Percentiles rank a stretch among this genome's conserved stretches.
These are phyloP conservation scores for Candida coquimbonensis DNA, from an alignment of 805 yeast genomes.

Conservation along the genomic window DNA sequence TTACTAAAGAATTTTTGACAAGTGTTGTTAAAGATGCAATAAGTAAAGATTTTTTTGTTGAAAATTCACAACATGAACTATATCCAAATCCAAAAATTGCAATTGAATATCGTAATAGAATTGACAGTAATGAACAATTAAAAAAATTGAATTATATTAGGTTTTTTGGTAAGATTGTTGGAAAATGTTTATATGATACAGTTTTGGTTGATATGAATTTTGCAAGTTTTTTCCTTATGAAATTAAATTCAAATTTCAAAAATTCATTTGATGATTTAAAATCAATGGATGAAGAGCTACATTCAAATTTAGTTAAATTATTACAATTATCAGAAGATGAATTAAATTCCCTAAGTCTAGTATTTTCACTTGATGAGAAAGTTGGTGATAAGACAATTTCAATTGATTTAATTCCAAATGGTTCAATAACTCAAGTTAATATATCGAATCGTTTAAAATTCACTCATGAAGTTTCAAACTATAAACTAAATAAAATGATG, in stretches of 20 bases:
- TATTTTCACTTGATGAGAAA: slow-evolving; percentile 55
- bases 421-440: slow-evolving; percentile 50
- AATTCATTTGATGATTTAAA: slow-evolving; percentile 75
- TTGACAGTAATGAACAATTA: slow-evolving; percentile 25
- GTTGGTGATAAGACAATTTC: slow-evolving; percentile 30
- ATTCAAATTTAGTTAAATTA: slow-evolving; percentile 56
- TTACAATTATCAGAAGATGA: slow-evolving; percentile 48
- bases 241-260: slow-evolving; percentile 36
- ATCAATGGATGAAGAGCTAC: slow-evolving; percentile 62
- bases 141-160: slow-evolving; percentile 31
- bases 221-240: slow-evolving; percentile 77
- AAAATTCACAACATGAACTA: slow-evolving; percentile 48
- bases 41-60: slow-evolving; percentile 32
- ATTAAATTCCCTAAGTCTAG: slow-evolving; percentile 47
- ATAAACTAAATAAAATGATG: slow-evolving; percentile 60
- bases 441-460: slow-evolving; percentile 60
- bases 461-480: slow-evolving; percentile 70
- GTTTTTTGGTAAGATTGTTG: slow-evolving; percentile 78
- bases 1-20: slow-evolving; percentile 85
- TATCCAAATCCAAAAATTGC: slow-evolving; percentile 65
- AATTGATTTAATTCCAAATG: slow-evolving; percentile 57
- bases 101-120: slow-evolving; percentile 25
- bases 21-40: slow-evolving; percentile 67
- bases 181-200: slow-evolving; percentile 82
- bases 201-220: slow-evolving; percentile 76